Percentiles rank a stretch among this genome's conserved stretches.
Conservation (phyloP, 495 filamentous ascomycete species). For the Hypoxylon cercidicola region DNA sequence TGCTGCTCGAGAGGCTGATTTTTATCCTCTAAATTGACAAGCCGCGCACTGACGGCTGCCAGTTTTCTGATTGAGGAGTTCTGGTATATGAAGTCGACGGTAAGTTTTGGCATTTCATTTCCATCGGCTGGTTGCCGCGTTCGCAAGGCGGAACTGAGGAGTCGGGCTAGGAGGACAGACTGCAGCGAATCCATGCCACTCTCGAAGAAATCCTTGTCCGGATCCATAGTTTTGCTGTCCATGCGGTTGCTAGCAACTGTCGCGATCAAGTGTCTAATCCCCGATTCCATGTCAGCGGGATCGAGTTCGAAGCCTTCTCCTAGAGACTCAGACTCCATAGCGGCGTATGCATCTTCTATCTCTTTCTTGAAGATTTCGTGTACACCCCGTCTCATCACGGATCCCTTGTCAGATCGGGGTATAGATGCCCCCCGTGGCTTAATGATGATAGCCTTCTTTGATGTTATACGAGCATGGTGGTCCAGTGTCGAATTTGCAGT, state of each 20-base stretch:
- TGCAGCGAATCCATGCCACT: conserved; percentile 54
- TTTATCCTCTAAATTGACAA: neutral
- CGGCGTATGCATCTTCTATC: conserved; percentile 44
- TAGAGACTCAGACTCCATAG: conserved; percentile 28
- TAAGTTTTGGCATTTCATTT: neutral
- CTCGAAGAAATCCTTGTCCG: conserved; percentile 50
- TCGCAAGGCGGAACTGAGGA: conserved; percentile 25
- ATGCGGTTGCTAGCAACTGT: conserved; percentile 7
- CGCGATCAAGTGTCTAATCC: conserved; percentile 10
- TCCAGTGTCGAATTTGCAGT: conserved; percentile 41
- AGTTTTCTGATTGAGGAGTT: conserved; percentile 31
- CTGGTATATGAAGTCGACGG: conserved; percentile 44
- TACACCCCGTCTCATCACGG: conserved; percentile 45
- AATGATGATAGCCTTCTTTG: conserved; percentile 43
- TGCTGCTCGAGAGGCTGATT: neutral
- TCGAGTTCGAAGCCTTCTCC: conserved; percentile 11
- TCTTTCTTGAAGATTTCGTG: conserved; percentile 46
- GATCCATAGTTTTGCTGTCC: conserved; percentile 5
- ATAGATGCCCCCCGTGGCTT: conserved; percentile 27
- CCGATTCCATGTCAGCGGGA: conserved; percentile 18
- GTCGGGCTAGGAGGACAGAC: conserved; percentile 43
- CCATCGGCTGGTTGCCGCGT: neutral
- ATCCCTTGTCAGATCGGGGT: conserved; percentile 53
- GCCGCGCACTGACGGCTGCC: neutral
- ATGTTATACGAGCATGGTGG: conserved; percentile 45